Evolutionary conservation across 257 asterid species (phyloP).

Genomic region (Solanum lignicaule): DNA sequence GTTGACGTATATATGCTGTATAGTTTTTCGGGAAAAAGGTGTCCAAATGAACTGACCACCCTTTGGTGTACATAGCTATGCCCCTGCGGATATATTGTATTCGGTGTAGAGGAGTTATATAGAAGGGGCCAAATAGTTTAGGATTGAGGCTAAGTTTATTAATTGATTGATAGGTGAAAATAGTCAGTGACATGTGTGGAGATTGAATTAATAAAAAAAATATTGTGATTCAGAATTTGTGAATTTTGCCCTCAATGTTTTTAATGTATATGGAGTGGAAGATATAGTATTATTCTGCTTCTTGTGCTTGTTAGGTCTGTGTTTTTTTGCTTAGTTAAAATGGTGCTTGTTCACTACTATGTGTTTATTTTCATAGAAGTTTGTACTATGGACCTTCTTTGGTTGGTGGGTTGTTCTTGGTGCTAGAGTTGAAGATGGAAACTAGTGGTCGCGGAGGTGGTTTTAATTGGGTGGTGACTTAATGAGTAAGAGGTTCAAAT

Average conservation of each 20-base stretch:
- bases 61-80: not conserved
- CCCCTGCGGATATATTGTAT: not conserved
- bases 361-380: not conserved
- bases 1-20: not conserved
- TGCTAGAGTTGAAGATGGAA: not conserved
- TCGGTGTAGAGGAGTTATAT: not conserved
- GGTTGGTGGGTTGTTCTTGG: not conserved
- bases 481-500: not conserved
- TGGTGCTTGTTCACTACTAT: not conserved
- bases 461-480: not conserved
- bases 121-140: not conserved
- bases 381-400: not conserved
- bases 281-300: not conserved
- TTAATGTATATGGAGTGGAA: not conserved
- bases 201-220: not conserved
- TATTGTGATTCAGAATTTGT: not conserved
- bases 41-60: not conserved
- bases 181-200: not conserved
- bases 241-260: not conserved
- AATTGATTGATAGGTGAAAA: not conserved
- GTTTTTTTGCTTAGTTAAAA: not conserved
- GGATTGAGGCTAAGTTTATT: not conserved
- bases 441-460: not conserved
- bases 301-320: not conserved
- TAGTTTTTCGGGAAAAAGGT: not conserved